Percentiles rank a stretch among this genome's conserved stretches.
Conservation (phyloP, 1,139 yeast species). For the Saccharomyces hybrid region DNA sequence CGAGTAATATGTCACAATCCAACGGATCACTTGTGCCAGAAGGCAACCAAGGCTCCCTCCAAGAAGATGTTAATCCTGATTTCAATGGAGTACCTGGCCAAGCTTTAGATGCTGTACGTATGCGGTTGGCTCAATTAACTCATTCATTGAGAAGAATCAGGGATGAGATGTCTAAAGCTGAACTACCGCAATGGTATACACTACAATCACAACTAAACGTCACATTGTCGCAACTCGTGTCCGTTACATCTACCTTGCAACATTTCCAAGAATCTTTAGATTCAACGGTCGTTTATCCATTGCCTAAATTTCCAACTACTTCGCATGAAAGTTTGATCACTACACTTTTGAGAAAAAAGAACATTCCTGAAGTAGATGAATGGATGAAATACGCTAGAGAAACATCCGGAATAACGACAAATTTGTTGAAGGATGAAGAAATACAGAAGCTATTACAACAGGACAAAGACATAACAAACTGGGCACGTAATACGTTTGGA, state of each 20-base stretch:
- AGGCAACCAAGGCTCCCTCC: conserved; percentile 8
- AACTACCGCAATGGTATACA: conserved; percentile 36
- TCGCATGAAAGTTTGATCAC: conserved; percentile 77
- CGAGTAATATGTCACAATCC: conserved; percentile 6
- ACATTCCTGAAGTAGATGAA: conserved; percentile 80
- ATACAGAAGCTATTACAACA: conserved; percentile 27
- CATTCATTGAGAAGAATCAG: conserved; percentile 42
- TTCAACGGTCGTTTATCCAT: conserved; percentile 71
- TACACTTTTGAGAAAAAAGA: conserved; percentile 76
- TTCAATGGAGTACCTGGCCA: conserved; percentile 46
- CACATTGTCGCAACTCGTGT: conserved; percentile 68
- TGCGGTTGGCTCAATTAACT: conserved; percentile 49
- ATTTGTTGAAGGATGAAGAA: conserved; percentile 19
- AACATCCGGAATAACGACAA: conserved; percentile 30
- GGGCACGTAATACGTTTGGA: conserved; percentile 53
- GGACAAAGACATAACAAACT: conserved; percentile 51
- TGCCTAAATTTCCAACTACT: conserved; percentile 75
- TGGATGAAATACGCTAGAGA: conserved; percentile 65
- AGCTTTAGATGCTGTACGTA: conserved; percentile 52
- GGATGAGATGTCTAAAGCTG: conserved; percentile 36
- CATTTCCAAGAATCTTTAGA: conserved; percentile 52
- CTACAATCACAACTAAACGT: conserved; percentile 79
- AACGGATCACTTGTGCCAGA: conserved; percentile 8
- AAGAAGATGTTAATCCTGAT: conserved; percentile 21
- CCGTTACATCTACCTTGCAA: conserved; percentile 62